phyloP scores from a whole-genome alignment of 169 alveolate genomes.

The Theileria sp. region DNA sequence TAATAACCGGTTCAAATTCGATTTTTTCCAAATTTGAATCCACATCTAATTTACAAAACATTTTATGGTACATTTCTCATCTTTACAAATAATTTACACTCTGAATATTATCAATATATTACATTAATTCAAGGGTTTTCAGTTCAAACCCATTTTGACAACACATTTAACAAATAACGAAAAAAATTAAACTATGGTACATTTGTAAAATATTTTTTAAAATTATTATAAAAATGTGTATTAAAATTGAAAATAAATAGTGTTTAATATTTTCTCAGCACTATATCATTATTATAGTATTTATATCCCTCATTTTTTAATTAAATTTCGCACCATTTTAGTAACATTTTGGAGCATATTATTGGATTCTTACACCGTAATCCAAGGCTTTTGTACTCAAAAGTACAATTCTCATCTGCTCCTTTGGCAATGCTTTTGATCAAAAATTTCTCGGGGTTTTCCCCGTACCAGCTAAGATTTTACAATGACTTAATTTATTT shows the following conservation, averaged over 20 bases:
- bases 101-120: neutral
- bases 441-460: neutral
- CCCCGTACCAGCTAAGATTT: neutral
- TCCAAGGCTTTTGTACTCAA: neutral
- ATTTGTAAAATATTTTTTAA: neutral
- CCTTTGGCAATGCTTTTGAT: neutral
- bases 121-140: neutral
- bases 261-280: neutral
- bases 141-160: neutral
- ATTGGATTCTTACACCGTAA: neutral
- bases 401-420: neutral
- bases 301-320: neutral
- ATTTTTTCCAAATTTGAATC: slow-evolving; percentile 5
- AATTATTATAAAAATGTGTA: neutral
- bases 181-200: neutral
- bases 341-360: neutral
- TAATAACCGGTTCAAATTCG: neutral
- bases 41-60: neutral
- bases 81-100: neutral
- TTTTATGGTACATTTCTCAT: slow-evolving; percentile 16
- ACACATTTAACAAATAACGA: neutral
- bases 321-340: neutral
- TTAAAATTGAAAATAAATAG: neutral
- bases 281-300: neutral
- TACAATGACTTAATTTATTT: neutral